Evolutionary conservation across 768 basidiomycete genomes (phyloP).

Genomic region (Amanita phalloides): DNA sequence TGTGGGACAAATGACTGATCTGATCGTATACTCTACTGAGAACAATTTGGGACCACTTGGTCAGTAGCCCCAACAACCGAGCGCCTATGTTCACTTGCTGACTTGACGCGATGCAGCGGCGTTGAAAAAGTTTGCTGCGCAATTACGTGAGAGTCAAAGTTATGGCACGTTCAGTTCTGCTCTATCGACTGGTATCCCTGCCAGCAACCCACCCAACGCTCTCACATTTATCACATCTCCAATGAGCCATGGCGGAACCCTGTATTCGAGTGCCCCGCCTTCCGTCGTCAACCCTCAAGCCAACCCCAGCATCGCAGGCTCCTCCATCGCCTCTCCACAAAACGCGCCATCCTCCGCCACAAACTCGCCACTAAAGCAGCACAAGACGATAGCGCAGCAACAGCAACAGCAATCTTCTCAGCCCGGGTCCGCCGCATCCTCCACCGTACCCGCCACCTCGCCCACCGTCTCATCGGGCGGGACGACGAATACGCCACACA

Average conservation of each 20-base stretch:
- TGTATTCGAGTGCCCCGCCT: constrained; percentile 40
- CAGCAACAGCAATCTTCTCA: constrained; percentile 13
- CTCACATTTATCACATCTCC: constrained; percentile 12
- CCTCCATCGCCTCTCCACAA: constrained; percentile 36
- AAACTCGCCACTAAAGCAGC: constrained; percentile 53
- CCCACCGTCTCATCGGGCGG: constrained; percentile 21
- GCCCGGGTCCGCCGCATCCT: constrained; percentile 22
- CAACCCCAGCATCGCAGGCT: constrained; percentile 13
- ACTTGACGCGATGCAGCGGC: constrained; percentile 22
- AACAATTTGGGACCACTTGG: constrained; percentile 51
- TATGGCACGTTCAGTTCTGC: constrained; percentile 7
- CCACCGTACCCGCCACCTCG: constrained; percentile 20
- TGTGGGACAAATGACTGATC: constrained; percentile 69
- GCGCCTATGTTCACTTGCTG: neutral
- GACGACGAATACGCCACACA: constrained; percentile 37
- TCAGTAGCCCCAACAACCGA: constrained; percentile 24
- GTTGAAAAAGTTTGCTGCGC: constrained; percentile 26
- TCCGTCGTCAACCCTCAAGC: constrained; percentile 33
- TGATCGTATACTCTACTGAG: constrained; percentile 56
- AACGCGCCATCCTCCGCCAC: constrained; percentile 38
- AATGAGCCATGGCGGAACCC: constrained; percentile 22
- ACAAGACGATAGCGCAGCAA: constrained; percentile 39
- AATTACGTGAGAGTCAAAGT: constrained; percentile 26
- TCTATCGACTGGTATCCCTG: constrained; percentile 5
- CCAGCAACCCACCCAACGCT: constrained; percentile 8